Conservation (phyloP, 495 filamentous ascomycete genomes). For the Penicillium coprophilum region DNA sequence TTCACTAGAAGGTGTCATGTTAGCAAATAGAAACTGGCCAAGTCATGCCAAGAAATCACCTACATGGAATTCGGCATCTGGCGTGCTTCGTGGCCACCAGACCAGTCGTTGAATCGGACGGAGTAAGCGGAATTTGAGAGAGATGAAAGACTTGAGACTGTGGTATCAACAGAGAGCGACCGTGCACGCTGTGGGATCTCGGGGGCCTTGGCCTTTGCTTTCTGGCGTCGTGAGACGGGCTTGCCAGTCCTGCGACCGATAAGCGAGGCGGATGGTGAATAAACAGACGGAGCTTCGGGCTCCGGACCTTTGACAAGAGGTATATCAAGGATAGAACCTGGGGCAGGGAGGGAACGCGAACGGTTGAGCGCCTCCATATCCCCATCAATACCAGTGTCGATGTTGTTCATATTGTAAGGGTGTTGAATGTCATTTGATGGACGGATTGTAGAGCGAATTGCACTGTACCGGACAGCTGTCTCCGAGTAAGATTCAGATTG, state of each 20-base stretch:
- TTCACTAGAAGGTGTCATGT: conserved; percentile 28
- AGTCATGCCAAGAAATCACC: conserved; percentile 7
- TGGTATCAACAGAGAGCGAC: conserved; percentile 22
- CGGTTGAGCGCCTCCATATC: neutral
- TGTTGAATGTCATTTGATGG: conserved; percentile 13
- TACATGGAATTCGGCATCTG: conserved; percentile 26
- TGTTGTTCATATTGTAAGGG: conserved; percentile 1
- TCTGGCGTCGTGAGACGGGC: neutral
- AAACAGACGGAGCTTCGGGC: neutral
- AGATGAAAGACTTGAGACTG: conserved; percentile 15
- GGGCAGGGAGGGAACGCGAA: conserved; percentile 4
- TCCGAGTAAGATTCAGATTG: conserved; percentile 20
- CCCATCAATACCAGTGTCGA: neutral
- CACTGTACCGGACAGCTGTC: conserved; percentile 7
- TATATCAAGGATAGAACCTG: conserved; percentile 2
- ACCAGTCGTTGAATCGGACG: conserved; percentile 12
- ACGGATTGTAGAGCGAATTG: conserved; percentile 15
- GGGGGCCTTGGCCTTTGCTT: neutral
- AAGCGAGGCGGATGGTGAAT: neutral
- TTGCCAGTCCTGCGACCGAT: neutral
- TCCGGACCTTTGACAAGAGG: neutral
- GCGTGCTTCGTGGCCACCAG: conserved; percentile 13
- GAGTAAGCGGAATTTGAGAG: conserved; percentile 23
- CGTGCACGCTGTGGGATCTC: conserved; percentile 9
- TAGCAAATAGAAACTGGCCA: conserved; percentile 11